Evolutionary conservation across 1,139 yeast genomes (phyloP).

Genomic region (Pichia sp.): DNA sequence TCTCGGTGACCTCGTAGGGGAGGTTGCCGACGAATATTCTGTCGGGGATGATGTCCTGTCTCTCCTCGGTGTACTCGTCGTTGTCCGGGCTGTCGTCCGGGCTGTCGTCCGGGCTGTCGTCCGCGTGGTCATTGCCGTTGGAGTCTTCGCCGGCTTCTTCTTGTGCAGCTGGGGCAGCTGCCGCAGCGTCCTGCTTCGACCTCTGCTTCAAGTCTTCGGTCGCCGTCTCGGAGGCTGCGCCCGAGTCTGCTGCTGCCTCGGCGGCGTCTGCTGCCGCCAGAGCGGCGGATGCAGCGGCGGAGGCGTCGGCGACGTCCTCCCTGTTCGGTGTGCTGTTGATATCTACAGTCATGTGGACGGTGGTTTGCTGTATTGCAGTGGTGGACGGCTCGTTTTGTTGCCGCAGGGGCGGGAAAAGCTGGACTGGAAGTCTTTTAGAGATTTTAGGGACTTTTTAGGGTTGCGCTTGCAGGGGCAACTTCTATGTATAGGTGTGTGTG

Average conservation of each 20-base stretch:
- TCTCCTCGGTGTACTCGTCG: background rate
- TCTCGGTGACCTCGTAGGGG: constrained; percentile 44
- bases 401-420: no score
- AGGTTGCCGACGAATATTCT: constrained; percentile 46
- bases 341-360: background rate
- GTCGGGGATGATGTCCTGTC: constrained; percentile 26
- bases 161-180: background rate
- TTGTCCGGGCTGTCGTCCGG: no score
- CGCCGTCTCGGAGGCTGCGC: no score
- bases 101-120: no score
- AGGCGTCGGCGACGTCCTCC: background rate
- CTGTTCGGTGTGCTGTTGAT: background rate
- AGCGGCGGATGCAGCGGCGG: background rate
- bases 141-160: background rate
- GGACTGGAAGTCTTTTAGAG: no score
- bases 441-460: no score
- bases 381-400: no score
- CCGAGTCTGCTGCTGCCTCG: no score
- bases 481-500: background rate
- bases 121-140: background rate
- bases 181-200: background rate
- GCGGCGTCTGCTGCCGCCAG: no score
- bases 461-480: no score
- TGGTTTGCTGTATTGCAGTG: no score
- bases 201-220: background rate